Percentiles rank a stretch among this genome's conserved stretches.
Conservation (phyloP, 2,329 filamentous ascomycete species). For the Penicillium sp. region DNA sequence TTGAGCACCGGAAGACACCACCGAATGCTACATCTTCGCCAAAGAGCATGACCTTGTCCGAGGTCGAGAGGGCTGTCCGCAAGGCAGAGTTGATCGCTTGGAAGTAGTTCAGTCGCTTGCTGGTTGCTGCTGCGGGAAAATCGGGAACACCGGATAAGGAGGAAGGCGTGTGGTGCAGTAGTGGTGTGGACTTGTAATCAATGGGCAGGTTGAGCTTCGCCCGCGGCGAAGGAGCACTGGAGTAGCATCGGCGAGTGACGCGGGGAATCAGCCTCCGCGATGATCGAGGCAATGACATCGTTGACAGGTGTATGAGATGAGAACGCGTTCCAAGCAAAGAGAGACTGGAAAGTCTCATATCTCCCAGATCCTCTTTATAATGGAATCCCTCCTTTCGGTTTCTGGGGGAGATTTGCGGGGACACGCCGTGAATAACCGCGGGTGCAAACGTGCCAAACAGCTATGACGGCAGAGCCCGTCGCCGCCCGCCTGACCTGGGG, state of each 20-base stretch:
- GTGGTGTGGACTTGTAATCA: slow-evolving; percentile 79
- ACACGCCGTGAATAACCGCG: slow-evolving; percentile 33
- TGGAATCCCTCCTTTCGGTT: slow-evolving; percentile 9
- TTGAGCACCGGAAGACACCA: slow-evolving; percentile 92
- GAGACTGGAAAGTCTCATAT: slow-evolving; percentile 1
- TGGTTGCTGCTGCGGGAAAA: slow-evolving; percentile 70
- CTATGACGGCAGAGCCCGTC: slow-evolving; percentile 12
- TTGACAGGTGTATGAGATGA: neutral
- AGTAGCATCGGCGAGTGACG: slow-evolving; percentile 45
- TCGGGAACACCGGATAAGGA: slow-evolving; percentile 71
- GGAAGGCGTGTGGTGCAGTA: slow-evolving; percentile 79
- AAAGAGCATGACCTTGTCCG: slow-evolving; percentile 86
- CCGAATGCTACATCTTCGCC: slow-evolving; percentile 97
- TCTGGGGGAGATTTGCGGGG: slow-evolving; percentile 27
- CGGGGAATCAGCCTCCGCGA: slow-evolving; percentile 20
- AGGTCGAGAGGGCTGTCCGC: slow-evolving; percentile 75
- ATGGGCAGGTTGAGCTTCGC: slow-evolving; percentile 78
- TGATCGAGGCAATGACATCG: slow-evolving; percentile 21
- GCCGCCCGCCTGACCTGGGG: neutral
- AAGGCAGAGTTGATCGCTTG: slow-evolving; percentile 92
- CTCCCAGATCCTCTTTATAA: slow-evolving; percentile 14
- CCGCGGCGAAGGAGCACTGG: slow-evolving; percentile 46
- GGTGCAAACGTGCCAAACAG: slow-evolving; percentile 21
- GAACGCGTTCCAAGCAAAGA: neutral
- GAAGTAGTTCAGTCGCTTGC: slow-evolving; percentile 89